Evolutionary conservation across 192 early-diverging fungal species (phyloP).

Genomic region (Mortierella antarctica): DNA sequence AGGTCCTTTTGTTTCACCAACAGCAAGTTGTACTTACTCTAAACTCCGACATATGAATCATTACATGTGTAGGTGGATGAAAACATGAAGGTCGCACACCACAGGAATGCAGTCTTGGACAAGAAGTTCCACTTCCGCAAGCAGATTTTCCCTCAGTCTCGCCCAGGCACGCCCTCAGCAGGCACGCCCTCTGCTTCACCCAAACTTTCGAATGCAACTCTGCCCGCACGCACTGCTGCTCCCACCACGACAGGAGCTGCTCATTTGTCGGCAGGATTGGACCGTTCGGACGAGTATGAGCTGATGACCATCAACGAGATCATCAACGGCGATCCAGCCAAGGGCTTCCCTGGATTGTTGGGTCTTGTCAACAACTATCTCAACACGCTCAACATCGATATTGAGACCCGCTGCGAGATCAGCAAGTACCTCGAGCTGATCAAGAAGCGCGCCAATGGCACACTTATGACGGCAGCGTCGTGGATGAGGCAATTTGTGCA

Average conservation of each 20-base stretch:
- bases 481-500: slow-evolving; percentile 93
- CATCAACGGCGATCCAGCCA: slow-evolving; percentile 82
- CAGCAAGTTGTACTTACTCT: too few species aligned
- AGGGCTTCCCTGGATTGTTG: slow-evolving; percentile 85
- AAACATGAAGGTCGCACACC: slow-evolving; percentile 92
- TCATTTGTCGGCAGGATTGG: slow-evolving; percentile 12
- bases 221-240: slow-evolving; percentile 9
- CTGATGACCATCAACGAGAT: slow-evolving; percentile 92
- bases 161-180: slow-evolving; percentile 42
- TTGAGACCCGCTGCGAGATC: slow-evolving; percentile 75
- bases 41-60: not conserved
- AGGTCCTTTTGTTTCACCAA: too few species aligned
- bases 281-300: slow-evolving; percentile 64
- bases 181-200: slow-evolving; percentile 50
- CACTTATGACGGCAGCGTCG: slow-evolving; percentile 84
- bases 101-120: slow-evolving; percentile 80
- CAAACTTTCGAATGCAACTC: slow-evolving; percentile 17
- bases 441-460: slow-evolving; percentile 82
- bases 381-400: slow-evolving; percentile 75
- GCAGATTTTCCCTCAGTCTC: slow-evolving; percentile 72
- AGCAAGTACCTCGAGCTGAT: slow-evolving; percentile 84
- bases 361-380: slow-evolving; percentile 88
- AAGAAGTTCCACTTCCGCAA: slow-evolving; percentile 94
- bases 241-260: not conserved
- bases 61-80: slow-evolving; percentile 82